Base-by-base conservation (phyloP, 148 eudicot genomes). In the Cornus florida region DNA sequence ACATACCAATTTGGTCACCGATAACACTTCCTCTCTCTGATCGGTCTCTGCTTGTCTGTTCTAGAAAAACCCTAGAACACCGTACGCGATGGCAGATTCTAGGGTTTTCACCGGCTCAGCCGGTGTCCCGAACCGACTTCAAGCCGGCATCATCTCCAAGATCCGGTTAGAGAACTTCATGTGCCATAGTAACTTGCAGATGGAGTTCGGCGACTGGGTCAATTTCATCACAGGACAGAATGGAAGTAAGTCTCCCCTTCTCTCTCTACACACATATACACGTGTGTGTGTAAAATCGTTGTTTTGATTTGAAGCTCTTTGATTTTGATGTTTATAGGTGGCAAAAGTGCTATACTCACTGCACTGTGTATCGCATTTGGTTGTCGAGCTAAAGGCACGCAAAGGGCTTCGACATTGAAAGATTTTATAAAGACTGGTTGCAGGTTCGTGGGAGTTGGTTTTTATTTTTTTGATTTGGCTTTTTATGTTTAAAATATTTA, bases 221-320 rank as follows among this genome's bases (percentile, higher is more conserved):
- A 96, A 96, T 85, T 96, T 96, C 79, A 86, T 96, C 85, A 96
- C 99, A 23, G 99, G 99, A 53, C 99, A 93, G 79, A 96, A 96
- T 65, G 99, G 99, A 78, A 96, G 99, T 96, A 86, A 82, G 97
- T 80, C 69, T 20, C 53, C 5, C 10, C 5, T 64, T 22, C 4
- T 33, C 39, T 72, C 60, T 73, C 33, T 43, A 43, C 10, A 43
- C 48, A 43, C 48, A 43, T 0, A 6, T 43, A 43, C 10, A 9
- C 6, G 4, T 1, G 48, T 43, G 0, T 43, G 48, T 43, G 10
- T 43, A 2, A 0, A 7, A 28, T 28, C 9, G 48, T 43, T 43
- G 48, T 9, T 43, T 9, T 43, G 48, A 3, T 43, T 7, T 43
- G 48, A 4, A 43, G 19, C 33, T 71, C 57, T 32, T 78, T 73